These are phyloP conservation scores for Claviceps africana DNA, from an alignment of 2,329 filamentous ascomycete genomes.

Conservation along the genomic window DNA sequence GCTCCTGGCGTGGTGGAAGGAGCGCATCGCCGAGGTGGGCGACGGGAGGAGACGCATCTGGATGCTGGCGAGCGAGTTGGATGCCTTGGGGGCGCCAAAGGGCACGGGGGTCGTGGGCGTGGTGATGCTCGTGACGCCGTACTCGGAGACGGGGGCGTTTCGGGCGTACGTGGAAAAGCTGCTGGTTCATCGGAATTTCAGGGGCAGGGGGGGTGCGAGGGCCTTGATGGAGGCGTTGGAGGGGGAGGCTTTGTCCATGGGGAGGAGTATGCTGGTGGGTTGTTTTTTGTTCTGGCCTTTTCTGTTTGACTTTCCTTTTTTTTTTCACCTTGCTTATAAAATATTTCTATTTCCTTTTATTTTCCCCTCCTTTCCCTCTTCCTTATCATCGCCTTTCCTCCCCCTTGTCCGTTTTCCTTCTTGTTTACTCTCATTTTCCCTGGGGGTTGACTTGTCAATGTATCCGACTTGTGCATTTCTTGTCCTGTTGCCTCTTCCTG, in stretches of 20 bases:
- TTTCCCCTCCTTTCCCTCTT: background rate
- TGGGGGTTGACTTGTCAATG: too few species aligned
- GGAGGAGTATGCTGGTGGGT: constrained; percentile 40
- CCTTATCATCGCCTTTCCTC: background rate
- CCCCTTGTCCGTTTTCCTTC: background rate
- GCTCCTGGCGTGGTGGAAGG: constrained; percentile 43
- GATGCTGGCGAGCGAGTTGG: constrained; percentile 30
- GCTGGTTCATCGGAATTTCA: constrained; percentile 37
- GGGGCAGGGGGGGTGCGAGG: constrained; percentile 37
- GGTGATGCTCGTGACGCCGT: constrained; percentile 38
- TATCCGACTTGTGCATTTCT: too few species aligned
- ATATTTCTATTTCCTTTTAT: background rate
- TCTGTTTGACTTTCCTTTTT: background rate
- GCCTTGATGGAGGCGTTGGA: constrained; percentile 41
- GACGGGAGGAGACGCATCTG: constrained; percentile 35
- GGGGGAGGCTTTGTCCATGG: constrained; percentile 32
- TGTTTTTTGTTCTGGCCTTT: background rate
- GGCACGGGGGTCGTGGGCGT: constrained; percentile 38
- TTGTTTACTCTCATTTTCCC: background rate
- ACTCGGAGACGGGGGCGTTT: constrained; percentile 41
- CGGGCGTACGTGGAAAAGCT: constrained; percentile 43
- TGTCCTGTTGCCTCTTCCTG: too few species aligned
- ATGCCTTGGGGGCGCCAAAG: constrained; percentile 20
- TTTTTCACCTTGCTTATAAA: background rate
- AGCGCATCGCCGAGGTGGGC: constrained; percentile 32